These are phyloP conservation scores for Hirsutella thompsonii DNA, from an alignment of 2,329 filamentous ascomycete genomes.

Conservation along the genomic window DNA sequence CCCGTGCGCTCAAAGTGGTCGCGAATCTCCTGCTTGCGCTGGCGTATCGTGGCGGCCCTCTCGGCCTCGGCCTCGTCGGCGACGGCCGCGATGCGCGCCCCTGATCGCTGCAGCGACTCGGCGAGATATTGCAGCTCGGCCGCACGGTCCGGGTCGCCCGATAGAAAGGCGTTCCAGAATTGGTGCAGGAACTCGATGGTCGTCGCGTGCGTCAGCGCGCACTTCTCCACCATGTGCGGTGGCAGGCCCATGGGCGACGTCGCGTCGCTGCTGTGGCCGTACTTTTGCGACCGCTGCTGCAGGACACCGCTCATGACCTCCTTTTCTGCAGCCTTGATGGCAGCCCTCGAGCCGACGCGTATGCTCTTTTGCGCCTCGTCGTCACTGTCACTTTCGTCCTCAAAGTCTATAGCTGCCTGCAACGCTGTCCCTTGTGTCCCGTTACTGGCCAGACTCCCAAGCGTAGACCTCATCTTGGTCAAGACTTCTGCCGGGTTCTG, in stretches of 20 bases:
- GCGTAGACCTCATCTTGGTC: slow-evolving; percentile 46
- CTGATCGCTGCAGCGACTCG: slow-evolving; percentile 67
- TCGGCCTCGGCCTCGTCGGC: slow-evolving; percentile 68
- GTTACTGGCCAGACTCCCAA: slow-evolving; percentile 38
- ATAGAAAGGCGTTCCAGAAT: slow-evolving; percentile 89
- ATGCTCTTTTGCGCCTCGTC: slow-evolving; percentile 40
- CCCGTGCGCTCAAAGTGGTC: slow-evolving; percentile 60
- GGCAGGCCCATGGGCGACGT: slow-evolving; percentile 41
- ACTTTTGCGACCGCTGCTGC: slow-evolving; percentile 46
- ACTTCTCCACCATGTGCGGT: slow-evolving; percentile 42
- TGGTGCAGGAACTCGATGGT: slow-evolving; percentile 94
- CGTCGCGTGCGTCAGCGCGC: slow-evolving; percentile 69
- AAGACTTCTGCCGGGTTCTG: slow-evolving; percentile 61
- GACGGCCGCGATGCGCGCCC: slow-evolving; percentile 68
- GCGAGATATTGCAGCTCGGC: slow-evolving; percentile 70
- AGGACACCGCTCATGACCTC: slow-evolving; percentile 54
- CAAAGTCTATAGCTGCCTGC: slow-evolving; percentile 50
- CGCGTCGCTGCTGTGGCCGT: slow-evolving; percentile 33
- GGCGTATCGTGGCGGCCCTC: slow-evolving; percentile 52
- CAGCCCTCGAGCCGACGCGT: slow-evolving; percentile 57
- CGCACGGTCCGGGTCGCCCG: slow-evolving; percentile 70
- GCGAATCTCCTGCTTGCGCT: slow-evolving; percentile 55
- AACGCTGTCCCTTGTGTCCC: slow-evolving; percentile 43
- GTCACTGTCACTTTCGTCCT: slow-evolving; percentile 58
- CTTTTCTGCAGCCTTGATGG: slow-evolving; percentile 49